Evolutionary conservation across 768 basidiomycete species (phyloP).

Genomic region (Mycena haematopus): DNA sequence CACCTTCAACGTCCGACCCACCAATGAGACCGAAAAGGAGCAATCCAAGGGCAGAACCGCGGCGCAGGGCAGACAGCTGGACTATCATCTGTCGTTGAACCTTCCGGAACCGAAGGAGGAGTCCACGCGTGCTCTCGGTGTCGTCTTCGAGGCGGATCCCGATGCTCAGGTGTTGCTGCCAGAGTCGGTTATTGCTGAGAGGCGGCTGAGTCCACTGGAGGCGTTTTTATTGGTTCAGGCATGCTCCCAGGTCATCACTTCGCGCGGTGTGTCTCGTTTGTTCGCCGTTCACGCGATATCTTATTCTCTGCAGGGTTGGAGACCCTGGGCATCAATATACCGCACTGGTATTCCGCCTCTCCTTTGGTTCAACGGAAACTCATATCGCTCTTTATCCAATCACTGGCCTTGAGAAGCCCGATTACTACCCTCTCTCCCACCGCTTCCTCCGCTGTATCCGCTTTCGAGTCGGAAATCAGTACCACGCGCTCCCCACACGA

Average conservation of each 20-base stretch:
- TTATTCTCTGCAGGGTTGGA: slow-evolving; percentile 63
- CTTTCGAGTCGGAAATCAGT: slow-evolving; percentile 70
- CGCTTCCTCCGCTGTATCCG: slow-evolving; percentile 49
- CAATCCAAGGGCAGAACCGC: slow-evolving; percentile 59
- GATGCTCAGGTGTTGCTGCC: slow-evolving; percentile 53
- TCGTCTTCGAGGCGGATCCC: slow-evolving; percentile 66
- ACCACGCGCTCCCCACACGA: slow-evolving; percentile 76
- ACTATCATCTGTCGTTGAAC: slow-evolving; percentile 64
- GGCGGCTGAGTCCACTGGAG: slow-evolving; percentile 66
- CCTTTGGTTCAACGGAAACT: slow-evolving; percentile 70
- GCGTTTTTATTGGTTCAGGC: slow-evolving; percentile 67
- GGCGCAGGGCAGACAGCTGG: slow-evolving; percentile 39
- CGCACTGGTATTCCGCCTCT: slow-evolving; percentile 83
- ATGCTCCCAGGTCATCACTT: slow-evolving; percentile 70
- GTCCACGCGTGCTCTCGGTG: slow-evolving; percentile 53
- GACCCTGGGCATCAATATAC: slow-evolving; percentile 84
- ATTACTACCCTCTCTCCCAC: slow-evolving; percentile 59
- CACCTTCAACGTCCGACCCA: slow-evolving; percentile 39
- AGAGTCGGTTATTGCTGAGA: slow-evolving; percentile 62
- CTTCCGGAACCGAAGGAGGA: slow-evolving; percentile 62
- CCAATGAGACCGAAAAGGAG: slow-evolving; percentile 49
- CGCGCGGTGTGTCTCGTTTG: slow-evolving; percentile 57
- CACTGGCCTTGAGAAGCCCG: slow-evolving; percentile 55
- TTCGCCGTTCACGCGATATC: slow-evolving; percentile 3
- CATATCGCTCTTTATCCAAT: slow-evolving; percentile 75